Evolutionary conservation across 2,329 filamentous ascomycete species (phyloP).

Genomic region (Tricladium varicosporioides): DNA sequence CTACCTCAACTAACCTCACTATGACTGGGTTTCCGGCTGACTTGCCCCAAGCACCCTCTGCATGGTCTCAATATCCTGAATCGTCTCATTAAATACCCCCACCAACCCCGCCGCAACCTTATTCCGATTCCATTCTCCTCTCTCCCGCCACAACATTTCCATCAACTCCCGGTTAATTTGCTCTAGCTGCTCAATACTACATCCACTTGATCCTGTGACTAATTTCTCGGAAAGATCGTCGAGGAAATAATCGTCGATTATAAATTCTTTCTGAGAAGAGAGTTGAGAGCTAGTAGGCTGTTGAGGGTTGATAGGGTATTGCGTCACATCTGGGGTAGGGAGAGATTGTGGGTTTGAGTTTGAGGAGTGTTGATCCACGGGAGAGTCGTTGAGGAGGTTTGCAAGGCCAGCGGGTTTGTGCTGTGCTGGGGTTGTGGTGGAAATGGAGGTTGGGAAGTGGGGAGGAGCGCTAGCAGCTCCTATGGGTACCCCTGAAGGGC

Average conservation of each 20-base stretch:
- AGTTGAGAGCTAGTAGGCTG: conserved; percentile 13
- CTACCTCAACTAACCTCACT: no score
- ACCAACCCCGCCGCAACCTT: conserved; percentile 63
- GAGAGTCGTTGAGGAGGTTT: conserved; percentile 33
- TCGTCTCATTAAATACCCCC: conserved; percentile 72
- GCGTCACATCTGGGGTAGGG: no score
- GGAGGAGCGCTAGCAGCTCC: conserved; percentile 3
- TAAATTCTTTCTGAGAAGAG: conserved; percentile 31
- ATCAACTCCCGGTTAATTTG: conserved; percentile 89
- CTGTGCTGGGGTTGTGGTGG: neutral
- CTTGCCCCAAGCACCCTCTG: conserved; percentile 30
- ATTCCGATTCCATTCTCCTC: conserved; percentile 80
- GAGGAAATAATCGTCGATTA: conserved; percentile 41
- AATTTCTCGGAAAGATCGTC: conserved; percentile 24
- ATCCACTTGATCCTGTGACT: conserved; percentile 30
- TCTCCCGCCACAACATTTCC: conserved; percentile 80
- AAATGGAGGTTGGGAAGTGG: conserved; percentile 22
- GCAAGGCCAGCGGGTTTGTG: conserved; percentile 25
- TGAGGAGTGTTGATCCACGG: conserved; percentile 27
- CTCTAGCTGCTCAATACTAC: conserved; percentile 84
- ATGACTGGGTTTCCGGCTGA: conserved; percentile 15
- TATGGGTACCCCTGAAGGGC: no score
- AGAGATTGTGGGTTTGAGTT: no score
- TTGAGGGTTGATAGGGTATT: no score
- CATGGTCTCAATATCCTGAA: conserved; percentile 59